These are phyloP conservation scores for Nevesoporus exiguus DNA, from an alignment of 768 basidiomycete species.

Conservation along the genomic window DNA sequence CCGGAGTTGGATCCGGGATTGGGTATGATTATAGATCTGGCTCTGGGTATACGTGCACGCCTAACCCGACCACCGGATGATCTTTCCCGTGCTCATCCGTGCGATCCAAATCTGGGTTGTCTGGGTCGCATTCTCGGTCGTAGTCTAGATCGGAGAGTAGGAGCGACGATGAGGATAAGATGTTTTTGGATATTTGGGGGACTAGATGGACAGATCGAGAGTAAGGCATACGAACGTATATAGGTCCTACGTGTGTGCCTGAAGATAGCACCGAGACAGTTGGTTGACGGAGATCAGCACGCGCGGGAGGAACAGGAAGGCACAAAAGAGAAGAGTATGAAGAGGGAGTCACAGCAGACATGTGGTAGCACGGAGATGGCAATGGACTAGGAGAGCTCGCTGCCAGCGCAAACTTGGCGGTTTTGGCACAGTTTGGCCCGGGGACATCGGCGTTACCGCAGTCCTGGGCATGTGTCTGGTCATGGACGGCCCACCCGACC, in stretches of 20 bases:
- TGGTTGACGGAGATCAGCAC: not conserved
- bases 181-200: not conserved
- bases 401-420: not conserved
- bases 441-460: not conserved
- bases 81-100: conserved; percentile 54
- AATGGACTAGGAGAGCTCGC: conserved; percentile 18
- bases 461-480: not conserved
- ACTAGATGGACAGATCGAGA: not conserved
- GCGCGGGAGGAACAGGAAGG: conserved; percentile 5
- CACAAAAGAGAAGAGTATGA: not conserved
- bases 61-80: conserved; percentile 43
- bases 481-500: not conserved
- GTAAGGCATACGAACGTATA: not conserved
- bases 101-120: conserved; percentile 38
- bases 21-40: not conserved
- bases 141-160: conserved; percentile 34
- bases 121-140: conserved; percentile 32
- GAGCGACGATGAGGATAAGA: conserved; percentile 34
- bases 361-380: conserved; percentile 57
- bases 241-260: not conserved
- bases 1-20: not conserved
- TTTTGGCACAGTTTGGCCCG: not conserved
- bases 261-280: conserved; percentile 2
- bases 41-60: conserved; percentile 7
- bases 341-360: conserved; percentile 16